phyloP scores from a whole-genome alignment of 225 moss, liverwort and hornwort species.

The Bryoerythrophyllum caledonicum region DNA sequence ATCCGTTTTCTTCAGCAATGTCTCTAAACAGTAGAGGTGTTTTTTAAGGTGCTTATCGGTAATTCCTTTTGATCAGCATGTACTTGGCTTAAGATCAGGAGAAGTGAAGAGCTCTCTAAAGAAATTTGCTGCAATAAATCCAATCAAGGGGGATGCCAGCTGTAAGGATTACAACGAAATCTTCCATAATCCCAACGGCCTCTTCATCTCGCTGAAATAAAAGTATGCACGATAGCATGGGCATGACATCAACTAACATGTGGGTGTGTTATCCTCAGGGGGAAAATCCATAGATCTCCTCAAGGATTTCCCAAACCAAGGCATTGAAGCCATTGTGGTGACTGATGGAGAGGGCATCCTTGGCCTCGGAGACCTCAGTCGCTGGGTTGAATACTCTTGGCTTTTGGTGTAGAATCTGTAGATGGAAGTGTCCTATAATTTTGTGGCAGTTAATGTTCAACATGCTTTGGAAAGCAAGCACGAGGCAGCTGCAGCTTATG shows the following conservation, averaged over 20 bases:
- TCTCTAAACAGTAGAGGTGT: too few relatives aligned
- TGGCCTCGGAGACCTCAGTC: slow-evolving; percentile 89
- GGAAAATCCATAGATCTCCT: slow-evolving; percentile 50
- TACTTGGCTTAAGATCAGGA: too few relatives aligned
- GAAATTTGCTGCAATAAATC: too few relatives aligned
- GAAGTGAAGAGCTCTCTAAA: too few relatives aligned
- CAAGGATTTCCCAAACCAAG: slow-evolving; percentile 56
- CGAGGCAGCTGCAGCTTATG: slow-evolving; percentile 92
- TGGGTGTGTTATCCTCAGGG: slow-evolving; percentile 32
- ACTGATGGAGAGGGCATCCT: slow-evolving; percentile 96
- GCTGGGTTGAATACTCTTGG: slow-evolving; percentile 43
- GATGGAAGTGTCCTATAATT: not conserved
- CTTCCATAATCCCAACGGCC: slow-evolving; percentile 67
- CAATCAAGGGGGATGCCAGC: slow-evolving; percentile 85
- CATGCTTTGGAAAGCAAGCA: slow-evolving; percentile 95
- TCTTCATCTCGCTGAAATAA: slow-evolving; percentile 72
- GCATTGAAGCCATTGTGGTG: slow-evolving; percentile 78
- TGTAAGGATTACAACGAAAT: slow-evolving; percentile 83
- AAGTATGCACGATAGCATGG: slow-evolving; percentile 27
- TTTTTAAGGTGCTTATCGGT: too few relatives aligned
- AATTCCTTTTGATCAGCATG: too few relatives aligned
- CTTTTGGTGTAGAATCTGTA: not conserved
- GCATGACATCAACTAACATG: not conserved
- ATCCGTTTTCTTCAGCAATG: too few relatives aligned
- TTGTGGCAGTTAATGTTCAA: too few relatives aligned